Base-by-base conservation (phyloP, 2,329 filamentous ascomycete species). In the Penicillium hordei region DNA sequence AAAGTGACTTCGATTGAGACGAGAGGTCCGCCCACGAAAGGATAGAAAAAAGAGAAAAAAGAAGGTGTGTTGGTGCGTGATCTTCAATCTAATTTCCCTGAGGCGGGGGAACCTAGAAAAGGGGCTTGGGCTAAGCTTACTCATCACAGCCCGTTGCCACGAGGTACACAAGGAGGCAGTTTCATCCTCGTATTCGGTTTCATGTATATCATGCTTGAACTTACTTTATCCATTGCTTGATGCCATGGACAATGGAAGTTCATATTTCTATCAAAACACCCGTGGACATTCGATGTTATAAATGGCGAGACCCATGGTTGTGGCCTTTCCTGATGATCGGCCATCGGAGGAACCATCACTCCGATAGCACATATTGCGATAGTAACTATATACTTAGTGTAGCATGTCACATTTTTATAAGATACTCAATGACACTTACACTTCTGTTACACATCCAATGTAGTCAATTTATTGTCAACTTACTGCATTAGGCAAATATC, bases 81-180 rank as follows among this genome's bases (percentile, higher is more conserved):
- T 48, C 51, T 55, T 42, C 52, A 48, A 56, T 42, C 34, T 29
- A 52, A 59, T 59, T 57, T 57, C 55, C 55, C 49, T 59, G 65
- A 65, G 65, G 65, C 65, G 64, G 65, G 61, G 70, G 68, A 34
- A 52, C 29, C 29, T 52, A 40, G 49, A 75, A 75, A 75, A 74
- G 72, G 72, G 72, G 72, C 65, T 73, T 60, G 43, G 31, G 40
- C 21, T 27, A 29, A 2, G 65, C 61, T 72, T 71, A 75, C 65
- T 52, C 50, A 52, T 52, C 49, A 52, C 21, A 7, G 27, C 42
- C 42, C 5, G 15, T 15, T 23, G 1, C 38, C 49, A 52, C 49
- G 50, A 44, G 39, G 49, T 33, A 34, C 55, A 52, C 55, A 43
- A 57, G 54, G 57, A 49, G 49, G 49, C 23, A 29, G 57, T 58